A percentile compares a stretch with the other conserved stretches of the same genome.
Conservation (phyloP, 169 alveolate species). For the Plasmodium gaboni region DNA sequence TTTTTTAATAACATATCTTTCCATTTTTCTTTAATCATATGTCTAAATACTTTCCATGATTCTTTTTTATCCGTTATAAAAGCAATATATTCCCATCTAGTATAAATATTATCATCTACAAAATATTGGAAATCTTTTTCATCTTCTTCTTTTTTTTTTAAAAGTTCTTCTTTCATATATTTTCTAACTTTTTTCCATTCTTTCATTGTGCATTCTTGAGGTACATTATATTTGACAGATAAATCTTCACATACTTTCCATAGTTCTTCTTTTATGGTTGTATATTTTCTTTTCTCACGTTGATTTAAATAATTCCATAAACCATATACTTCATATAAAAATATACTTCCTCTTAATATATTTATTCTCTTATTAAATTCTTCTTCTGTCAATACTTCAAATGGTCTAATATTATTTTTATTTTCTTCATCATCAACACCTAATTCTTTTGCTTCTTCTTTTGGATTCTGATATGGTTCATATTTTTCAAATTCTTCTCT, state of each 20-base stretch:
- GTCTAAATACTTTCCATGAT: constrained; percentile 11
- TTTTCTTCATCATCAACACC: background rate
- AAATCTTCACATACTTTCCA: constrained; percentile 22
- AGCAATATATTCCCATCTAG: constrained; percentile 30
- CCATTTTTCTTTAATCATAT: constrained; percentile 6
- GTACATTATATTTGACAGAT: background rate
- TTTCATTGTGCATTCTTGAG: constrained; percentile 20
- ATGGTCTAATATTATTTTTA: background rate
- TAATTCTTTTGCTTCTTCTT: background rate
- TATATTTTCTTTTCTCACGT: constrained; percentile 19
- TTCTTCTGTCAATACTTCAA: constrained; percentile 24
- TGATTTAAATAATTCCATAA: constrained; percentile 27
- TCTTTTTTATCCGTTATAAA: constrained; percentile 19
- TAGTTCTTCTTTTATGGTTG: constrained; percentile 22
- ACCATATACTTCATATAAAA: background rate
- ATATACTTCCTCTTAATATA: constrained; percentile 5
- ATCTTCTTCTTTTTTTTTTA: constrained; percentile 25
- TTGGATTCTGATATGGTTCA: background rate
- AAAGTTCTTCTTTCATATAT: constrained; percentile 7
- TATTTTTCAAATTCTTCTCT: background rate
- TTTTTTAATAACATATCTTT: background rate
- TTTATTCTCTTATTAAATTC: constrained; percentile 10
- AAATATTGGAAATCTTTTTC: constrained; percentile 10
- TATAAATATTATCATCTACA: constrained; percentile 3
- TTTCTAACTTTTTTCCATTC: constrained; percentile 15